Evolutionary conservation across 495 filamentous ascomycete species (phyloP).

Genomic region (Neurospora sp.): DNA sequence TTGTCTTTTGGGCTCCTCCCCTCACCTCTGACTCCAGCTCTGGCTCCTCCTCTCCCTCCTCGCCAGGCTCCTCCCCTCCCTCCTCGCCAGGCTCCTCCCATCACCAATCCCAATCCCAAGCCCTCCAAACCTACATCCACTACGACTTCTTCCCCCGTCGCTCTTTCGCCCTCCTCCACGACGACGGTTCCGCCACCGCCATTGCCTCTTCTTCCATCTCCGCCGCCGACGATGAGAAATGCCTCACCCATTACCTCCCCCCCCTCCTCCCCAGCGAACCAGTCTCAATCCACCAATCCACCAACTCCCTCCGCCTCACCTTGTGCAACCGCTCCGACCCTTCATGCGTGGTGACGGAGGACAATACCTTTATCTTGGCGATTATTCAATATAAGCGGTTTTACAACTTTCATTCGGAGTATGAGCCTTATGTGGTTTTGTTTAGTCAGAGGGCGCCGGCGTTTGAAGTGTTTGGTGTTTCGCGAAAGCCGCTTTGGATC

Average conservation of each 20-base stretch:
- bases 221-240: slow-evolving; percentile 23
- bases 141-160: slow-evolving; percentile 39
- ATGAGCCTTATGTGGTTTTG: slow-evolving; percentile 45
- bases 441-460: slow-evolving; percentile 30
- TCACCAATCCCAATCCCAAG: neutral
- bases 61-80: neutral
- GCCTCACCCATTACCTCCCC: slow-evolving; percentile 33
- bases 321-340: slow-evolving; percentile 38
- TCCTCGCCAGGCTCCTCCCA: neutral
- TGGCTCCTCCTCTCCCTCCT: neutral
- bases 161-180: slow-evolving; percentile 30
- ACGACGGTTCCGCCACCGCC: slow-evolving; percentile 30
- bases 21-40: neutral
- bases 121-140: slow-evolving; percentile 32
- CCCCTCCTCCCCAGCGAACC: slow-evolving; percentile 2
- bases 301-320: slow-evolving; percentile 44
- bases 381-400: slow-evolving; percentile 44
- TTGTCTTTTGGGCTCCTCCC: slow-evolving; percentile 41
- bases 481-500: slow-evolving; percentile 42
- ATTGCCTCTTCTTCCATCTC: slow-evolving; percentile 25
- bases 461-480: slow-evolving; percentile 39
- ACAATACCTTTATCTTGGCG: slow-evolving; percentile 40
- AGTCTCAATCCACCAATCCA: slow-evolving; percentile 45
- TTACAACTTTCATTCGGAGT: slow-evolving; percentile 33
- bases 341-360: slow-evolving; percentile 24